phyloP scores from a whole-genome alignment of 2,329 filamentous ascomycete species.

The Fusarium brevicatenulatum region DNA sequence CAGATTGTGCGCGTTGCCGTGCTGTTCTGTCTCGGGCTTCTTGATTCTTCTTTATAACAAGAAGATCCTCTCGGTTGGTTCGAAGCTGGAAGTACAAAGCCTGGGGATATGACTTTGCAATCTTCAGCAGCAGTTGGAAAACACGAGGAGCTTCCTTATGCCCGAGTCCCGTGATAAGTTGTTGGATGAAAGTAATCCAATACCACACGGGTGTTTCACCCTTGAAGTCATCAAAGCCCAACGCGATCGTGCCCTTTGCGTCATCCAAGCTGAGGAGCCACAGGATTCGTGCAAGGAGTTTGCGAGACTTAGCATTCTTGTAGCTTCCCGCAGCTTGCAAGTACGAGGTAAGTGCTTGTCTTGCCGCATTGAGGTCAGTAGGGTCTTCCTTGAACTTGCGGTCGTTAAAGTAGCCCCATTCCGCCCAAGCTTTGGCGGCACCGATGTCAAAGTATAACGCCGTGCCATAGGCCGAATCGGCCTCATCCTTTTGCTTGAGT shows the following conservation, averaged over 20 bases:
- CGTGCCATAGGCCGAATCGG: slow-evolving; percentile 92
- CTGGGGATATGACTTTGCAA: slow-evolving; percentile 96
- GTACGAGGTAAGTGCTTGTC: slow-evolving; percentile 94
- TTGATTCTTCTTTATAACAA: slow-evolving; percentile 88
- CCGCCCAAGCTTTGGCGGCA: slow-evolving; percentile 96
- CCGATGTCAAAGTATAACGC: slow-evolving; percentile 96
- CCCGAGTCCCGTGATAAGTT: slow-evolving; percentile 89
- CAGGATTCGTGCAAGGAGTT: slow-evolving; percentile 89
- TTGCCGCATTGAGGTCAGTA: slow-evolving; percentile 81
- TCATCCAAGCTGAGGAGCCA: slow-evolving; percentile 97
- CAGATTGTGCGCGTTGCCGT: slow-evolving; percentile 60
- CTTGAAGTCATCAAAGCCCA: slow-evolving; percentile 95
- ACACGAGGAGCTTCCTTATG: slow-evolving; percentile 91
- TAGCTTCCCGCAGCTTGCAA: slow-evolving; percentile 95
- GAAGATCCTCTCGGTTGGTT: slow-evolving; percentile 93
- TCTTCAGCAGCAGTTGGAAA: slow-evolving; percentile 86
- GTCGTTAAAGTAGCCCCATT: slow-evolving; percentile 99
- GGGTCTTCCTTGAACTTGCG: slow-evolving; percentile 94
- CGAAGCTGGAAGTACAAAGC: slow-evolving; percentile 94
- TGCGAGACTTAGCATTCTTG: slow-evolving; percentile 96
- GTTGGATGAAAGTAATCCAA: slow-evolving; percentile 99
- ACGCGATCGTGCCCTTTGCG: slow-evolving; percentile 80
- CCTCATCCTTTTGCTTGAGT: slow-evolving; percentile 87
- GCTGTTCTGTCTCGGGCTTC: slow-evolving; percentile 75
- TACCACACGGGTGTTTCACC: slow-evolving; percentile 98